phyloP scores from a whole-genome alignment of 169 alveolate genomes.

The Plasmodium gonderi region DNA sequence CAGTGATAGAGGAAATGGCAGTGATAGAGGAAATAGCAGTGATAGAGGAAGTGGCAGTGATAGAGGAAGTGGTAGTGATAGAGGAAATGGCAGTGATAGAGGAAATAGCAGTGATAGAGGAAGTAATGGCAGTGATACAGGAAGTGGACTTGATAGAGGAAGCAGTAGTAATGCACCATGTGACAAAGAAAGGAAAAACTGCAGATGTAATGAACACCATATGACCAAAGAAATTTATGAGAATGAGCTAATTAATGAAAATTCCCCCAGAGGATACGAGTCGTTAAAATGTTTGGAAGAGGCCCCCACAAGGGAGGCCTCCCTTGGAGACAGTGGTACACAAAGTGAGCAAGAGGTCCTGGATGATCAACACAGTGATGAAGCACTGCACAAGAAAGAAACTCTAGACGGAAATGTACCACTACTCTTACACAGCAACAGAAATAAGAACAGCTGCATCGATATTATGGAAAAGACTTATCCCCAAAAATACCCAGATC shows the following conservation, averaged over 20 bases:
- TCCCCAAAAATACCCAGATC: neutral
- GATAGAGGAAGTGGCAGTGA: neutral
- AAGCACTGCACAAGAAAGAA: no score
- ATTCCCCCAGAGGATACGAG: no score
- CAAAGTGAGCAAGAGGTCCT: no score
- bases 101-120: neutral
- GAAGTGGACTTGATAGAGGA: neutral
- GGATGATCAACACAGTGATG: no score
- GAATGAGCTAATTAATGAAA: neutral
- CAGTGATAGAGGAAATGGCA: neutral
- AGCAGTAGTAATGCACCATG: neutral
- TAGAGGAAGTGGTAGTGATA: neutral
- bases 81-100: no score
- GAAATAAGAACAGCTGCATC: no score
- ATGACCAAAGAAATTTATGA: neutral
- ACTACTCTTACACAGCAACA: no score
- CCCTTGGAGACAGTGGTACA: neutral
- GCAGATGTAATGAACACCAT: neutral
- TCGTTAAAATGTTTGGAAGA: neutral
- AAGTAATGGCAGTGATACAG: neutral
- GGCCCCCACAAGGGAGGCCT: neutral
- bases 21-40: neutral
- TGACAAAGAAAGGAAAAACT: neutral
- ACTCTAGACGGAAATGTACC: no score
- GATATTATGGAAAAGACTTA: neutral